phyloP scores from a whole-genome alignment of 768 basidiomycete genomes.

The Candolleomyces eurysporus region DNA sequence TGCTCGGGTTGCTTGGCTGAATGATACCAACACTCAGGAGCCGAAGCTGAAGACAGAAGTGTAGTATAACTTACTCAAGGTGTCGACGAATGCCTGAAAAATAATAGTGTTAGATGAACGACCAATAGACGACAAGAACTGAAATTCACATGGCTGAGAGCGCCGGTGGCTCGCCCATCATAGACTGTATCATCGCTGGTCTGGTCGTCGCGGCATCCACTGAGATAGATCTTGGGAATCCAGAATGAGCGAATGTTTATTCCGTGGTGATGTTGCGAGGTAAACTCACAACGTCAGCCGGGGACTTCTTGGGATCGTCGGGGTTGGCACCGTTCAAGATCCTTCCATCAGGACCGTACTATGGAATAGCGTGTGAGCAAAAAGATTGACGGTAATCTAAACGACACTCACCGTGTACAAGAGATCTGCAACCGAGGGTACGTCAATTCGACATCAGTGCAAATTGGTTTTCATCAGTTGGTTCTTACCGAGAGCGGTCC shows the following conservation, averaged over 20 bases:
- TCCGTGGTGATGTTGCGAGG: too few relatives aligned
- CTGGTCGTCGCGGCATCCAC: conserved; percentile 77
- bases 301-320: not conserved
- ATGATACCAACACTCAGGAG: not conserved
- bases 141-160: conserved; percentile 58
- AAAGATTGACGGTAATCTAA: conserved; percentile 1
- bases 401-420: conserved; percentile 55
- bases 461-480: not conserved
- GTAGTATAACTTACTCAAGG: conserved; percentile 40
- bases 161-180: conserved; percentile 65
- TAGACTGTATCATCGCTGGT: conserved; percentile 75
- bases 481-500: conserved; percentile 56
- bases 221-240: conserved; percentile 66
- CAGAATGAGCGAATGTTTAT: not conserved
- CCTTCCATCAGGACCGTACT: not conserved
- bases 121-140: not conserved
- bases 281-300: not conserved
- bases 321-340: conserved; percentile 1
- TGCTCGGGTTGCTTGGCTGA: conserved; percentile 41
- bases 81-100: conserved; percentile 48
- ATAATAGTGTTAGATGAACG: not conserved
- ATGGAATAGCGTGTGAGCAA: not conserved
- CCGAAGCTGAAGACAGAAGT: not conserved
- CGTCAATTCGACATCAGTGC: not conserved
- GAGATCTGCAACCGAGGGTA: conserved; percentile 40